A percentile compares a stretch with the other conserved stretches of the same genome.
Conservation (phyloP, 345 rosid genomes). For the Bruguiera gymnorhiza region DNA sequence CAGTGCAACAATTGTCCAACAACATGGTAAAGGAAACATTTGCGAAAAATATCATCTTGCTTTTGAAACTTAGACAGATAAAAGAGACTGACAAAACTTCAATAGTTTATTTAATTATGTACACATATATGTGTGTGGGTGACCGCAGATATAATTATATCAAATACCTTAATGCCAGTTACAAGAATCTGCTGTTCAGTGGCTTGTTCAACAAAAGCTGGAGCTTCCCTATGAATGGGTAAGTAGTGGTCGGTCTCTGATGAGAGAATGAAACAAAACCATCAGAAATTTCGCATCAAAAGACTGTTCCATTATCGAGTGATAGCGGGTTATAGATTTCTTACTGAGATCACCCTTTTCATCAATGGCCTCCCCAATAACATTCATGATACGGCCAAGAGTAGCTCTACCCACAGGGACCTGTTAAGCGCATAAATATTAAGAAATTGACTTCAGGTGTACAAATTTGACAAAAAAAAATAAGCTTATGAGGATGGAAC, state of each 20-base stretch:
- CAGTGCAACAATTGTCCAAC: neutral
- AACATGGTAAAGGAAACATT: no score
- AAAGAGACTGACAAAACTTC: neutral
- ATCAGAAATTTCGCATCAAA: neutral
- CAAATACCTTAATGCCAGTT: conserved; percentile 84
- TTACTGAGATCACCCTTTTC: conserved; percentile 84
- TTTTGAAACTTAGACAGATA: neutral
- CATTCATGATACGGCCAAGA: conserved; percentile 95
- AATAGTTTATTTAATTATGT: no score
- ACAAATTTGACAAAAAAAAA: neutral
- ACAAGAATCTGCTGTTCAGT: conserved; percentile 94
- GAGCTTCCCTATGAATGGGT: conserved; percentile 98
- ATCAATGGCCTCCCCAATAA: conserved; percentile 94
- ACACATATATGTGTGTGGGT: no score
- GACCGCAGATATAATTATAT: neutral
- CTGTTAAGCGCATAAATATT: conserved; percentile 26
- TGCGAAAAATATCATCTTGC: neutral
- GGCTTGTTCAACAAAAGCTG: conserved; percentile 87
- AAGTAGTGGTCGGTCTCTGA: conserved; percentile 83
- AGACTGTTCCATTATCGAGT: neutral
- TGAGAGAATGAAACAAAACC: conserved; percentile 3
- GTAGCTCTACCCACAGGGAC: conserved; percentile 97
- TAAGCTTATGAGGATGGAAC: neutral
- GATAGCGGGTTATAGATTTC: conserved; percentile 16
- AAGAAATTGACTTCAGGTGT: neutral